Evolutionary conservation across 768 basidiomycete species (phyloP), one percentile per base, ranked within the genome.

Genomic region (Lentinula aciculospora): DNA sequence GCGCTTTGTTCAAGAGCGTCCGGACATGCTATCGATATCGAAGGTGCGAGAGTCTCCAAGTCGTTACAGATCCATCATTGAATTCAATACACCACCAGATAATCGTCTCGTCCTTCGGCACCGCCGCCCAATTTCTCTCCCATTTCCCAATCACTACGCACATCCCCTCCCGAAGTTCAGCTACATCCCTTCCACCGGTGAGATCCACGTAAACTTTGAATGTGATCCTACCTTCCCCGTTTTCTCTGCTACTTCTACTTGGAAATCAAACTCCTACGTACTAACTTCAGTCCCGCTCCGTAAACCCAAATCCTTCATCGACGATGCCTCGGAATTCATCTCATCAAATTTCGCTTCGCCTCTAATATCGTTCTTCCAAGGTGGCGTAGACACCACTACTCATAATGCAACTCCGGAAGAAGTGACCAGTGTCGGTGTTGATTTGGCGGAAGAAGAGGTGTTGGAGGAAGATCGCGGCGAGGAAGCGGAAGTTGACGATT

Each of bases 21-120:
- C 15, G 92, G 92, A 0, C 90, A 92, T 70, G 92, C 90, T 7
- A 73, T 94, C 36, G 91, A 94, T 64, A 71, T 93, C 34, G 83
- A 92, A 76, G 81, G 90, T 86, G 68, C 23, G 71, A 61, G n/a
- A n/a, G n/a, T n/a, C 56, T 54, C 17, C 53, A 19, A 31, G 49
- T n/a, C 46, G 37, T 54, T 39, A 47, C 61, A 91, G n/a, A n/a
- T n/a, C n/a, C n/a, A n/a, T n/a, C n/a, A n/a, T n/a, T n/a, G n/a
- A n/a, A n/a, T n/a, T n/a, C n/a, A n/a, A n/a, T n/a, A n/a, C n/a
- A n/a, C n/a, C n/a, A n/a, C n/a, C n/a, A n/a, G 89, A 77, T 51
- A 87, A 85, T 56, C 73, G 70, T 42, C 76, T 89, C 17, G 88
- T 89, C 6, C 72, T 92, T 32, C 83, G 92, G 53, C 91, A 92